Base-by-base conservation (phyloP, 1,284 basidiomycete species). In the Anthracocystis setariae region DNA sequence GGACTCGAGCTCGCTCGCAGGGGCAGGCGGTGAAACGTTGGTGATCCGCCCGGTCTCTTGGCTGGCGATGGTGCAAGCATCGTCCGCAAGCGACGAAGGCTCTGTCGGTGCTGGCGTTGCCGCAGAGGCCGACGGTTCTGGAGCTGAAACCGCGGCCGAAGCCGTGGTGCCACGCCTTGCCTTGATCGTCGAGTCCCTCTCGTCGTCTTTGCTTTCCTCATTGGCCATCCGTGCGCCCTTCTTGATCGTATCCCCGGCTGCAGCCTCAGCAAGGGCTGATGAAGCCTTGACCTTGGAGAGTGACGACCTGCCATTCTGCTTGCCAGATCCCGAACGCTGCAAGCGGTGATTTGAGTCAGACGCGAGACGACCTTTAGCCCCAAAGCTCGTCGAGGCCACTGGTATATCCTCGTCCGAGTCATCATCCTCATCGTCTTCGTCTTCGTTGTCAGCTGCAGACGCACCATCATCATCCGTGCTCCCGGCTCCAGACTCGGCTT, bases 1-100 rank as follows among this genome's bases (percentile, higher is more conserved):
- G 24, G 71, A 73, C 46, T 70, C 71, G 12, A 73, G 62, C 53
- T 73, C 71, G 59, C 71, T 73, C 17, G 59, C 66, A 4, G 48
- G 37, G 8, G 56, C 51, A 4, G 68, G 68, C 5, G 58, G 56
- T 9, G 68, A 64, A 5, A 50, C 37, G 40, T 59, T 63, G 15
- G 64, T 57, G 1, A 46, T 47, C 8, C 57, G 60, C 13, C 54
- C 61, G 15, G 58, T 61, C 43, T 65, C 68, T 38, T 71, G 58
- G 40, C 60, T 71, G 5, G 46, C 62, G 15, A 66, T 59, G 23
- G 68, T 65, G 18, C 62, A 57, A 9, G 57, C 55, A 25, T 63
- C 68, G 39, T 65, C 68, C 7, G 54, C 57, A 15, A 55, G 53
- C 18, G 58, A 67, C 7, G 64, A 61, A 17, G 57, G 35, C 2